These are phyloP conservation scores for Coniophora puteana DNA, from an alignment of 1,284 basidiomycete species.

Conservation along the genomic window DNA sequence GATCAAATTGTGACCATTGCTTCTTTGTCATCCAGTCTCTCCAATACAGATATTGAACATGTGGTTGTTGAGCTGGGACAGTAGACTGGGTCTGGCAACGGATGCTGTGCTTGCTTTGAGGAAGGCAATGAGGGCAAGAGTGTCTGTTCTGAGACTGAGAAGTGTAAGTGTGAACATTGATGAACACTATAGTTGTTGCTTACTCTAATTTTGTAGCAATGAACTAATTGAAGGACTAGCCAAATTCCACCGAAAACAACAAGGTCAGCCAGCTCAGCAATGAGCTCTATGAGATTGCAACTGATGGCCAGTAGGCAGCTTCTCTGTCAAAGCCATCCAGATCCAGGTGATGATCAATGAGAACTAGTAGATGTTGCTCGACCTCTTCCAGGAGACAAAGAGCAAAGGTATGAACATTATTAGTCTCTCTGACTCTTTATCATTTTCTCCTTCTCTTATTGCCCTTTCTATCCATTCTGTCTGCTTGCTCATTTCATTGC, in stretches of 20 bases:
- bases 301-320: conserved; percentile 89
- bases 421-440: no score
- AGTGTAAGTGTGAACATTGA: conserved; percentile 50
- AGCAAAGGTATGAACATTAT: no score
- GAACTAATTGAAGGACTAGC: conserved; percentile 96
- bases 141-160: conserved; percentile 93
- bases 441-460: no score
- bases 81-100: conserved; percentile 90
- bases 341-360: conserved; percentile 94
- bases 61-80: conserved; percentile 96
- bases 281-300: conserved; percentile 88
- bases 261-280: conserved; percentile 85
- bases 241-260: conserved; percentile 89
- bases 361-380: conserved; percentile 95
- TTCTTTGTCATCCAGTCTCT: conserved; percentile 94
- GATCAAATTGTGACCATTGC: conserved; percentile 98
- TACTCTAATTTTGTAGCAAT: conserved; percentile 55
- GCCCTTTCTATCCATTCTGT: no score
- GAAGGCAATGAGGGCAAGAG: conserved; percentile 97
- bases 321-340: conserved; percentile 75
- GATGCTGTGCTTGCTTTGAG: conserved; percentile 87
- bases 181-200: background rate
- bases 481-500: no score
- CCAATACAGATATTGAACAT: conserved; percentile 95
- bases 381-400: conserved; percentile 99